These are phyloP conservation scores for Tremella mesenterica DNA, from an alignment of 768 basidiomycete genomes.

Conservation along the genomic window DNA sequence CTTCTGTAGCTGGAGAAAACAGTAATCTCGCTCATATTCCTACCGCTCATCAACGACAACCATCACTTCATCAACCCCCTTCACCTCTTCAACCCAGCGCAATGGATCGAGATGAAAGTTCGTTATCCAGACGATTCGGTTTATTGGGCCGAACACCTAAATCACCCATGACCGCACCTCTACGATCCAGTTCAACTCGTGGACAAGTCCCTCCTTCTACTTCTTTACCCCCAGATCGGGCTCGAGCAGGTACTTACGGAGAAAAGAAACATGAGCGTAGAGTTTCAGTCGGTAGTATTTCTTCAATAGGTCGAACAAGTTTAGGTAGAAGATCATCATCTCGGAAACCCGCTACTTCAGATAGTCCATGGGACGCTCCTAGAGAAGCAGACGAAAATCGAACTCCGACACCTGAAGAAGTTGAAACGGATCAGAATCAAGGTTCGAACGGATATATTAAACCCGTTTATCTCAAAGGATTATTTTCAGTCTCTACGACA, in stretches of 20 bases:
- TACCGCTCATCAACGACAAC: constrained; percentile 22
- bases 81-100: constrained; percentile 49
- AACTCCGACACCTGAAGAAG: constrained; percentile 8
- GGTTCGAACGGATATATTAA: constrained; percentile 57
- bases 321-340: constrained; percentile 18
- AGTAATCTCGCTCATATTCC: constrained; percentile 33
- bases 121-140: constrained; percentile 20
- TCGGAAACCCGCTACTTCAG: constrained; percentile 8
- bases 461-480: constrained; percentile 87
- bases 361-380: constrained; percentile 9
- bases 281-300: constrained; percentile 35
- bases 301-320: constrained; percentile 18
- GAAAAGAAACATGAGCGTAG: constrained; percentile 39
- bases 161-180: constrained; percentile 3
- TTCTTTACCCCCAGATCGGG: constrained; percentile 47
- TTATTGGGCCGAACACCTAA: constrained; percentile 15
- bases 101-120: constrained; percentile 19
- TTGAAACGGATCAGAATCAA: neutral
- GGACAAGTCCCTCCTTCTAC: constrained; percentile 5
- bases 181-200: neutral
- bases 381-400: constrained; percentile 14
- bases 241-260: constrained; percentile 21
- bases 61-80: constrained; percentile 45
- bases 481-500: constrained; percentile 97
- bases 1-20: constrained; percentile 38